These are phyloP conservation scores for Neophaeococcomyces mojaviensis DNA, from an alignment of 2,329 filamentous ascomycete species.

Conservation along the genomic window DNA sequence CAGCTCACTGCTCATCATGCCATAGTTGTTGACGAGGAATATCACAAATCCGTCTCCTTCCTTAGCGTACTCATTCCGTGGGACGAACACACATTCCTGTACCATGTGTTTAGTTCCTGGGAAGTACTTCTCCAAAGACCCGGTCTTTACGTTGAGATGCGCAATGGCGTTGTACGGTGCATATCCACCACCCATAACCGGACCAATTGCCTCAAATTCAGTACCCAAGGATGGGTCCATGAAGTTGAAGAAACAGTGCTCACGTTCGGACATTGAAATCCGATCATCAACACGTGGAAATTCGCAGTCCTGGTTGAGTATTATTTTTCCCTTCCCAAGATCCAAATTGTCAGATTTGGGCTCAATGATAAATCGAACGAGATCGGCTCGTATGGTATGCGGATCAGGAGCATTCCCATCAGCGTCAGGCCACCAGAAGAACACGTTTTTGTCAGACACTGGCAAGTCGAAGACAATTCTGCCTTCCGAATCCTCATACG, in stretches of 20 bases:
- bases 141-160: slow-evolving; percentile 35
- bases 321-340: slow-evolving; percentile 20
- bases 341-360: slow-evolving; percentile 21
- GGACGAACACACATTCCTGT: slow-evolving; percentile 24
- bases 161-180: slow-evolving; percentile 41
- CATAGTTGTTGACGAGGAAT: slow-evolving; percentile 22
- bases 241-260: slow-evolving; percentile 37
- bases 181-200: slow-evolving; percentile 25
- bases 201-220: slow-evolving; percentile 25
- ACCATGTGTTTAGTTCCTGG: slow-evolving; percentile 34
- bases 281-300: slow-evolving; percentile 46
- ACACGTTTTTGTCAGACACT: slow-evolving; percentile 34
- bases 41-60: slow-evolving; percentile 25
- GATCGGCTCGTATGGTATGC: slow-evolving; percentile 21
- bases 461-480: slow-evolving; percentile 31
- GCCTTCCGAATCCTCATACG: slow-evolving; percentile 28
- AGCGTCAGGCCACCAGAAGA: slow-evolving; percentile 37
- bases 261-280: slow-evolving; percentile 30
- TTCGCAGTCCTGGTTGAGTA: slow-evolving; percentile 35
- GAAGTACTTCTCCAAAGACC: slow-evolving; percentile 37
- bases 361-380: slow-evolving; percentile 25
- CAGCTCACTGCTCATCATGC: slow-evolving; percentile 21
- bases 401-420: slow-evolving; percentile 30
- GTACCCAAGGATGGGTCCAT: slow-evolving; percentile 36
- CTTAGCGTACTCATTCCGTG: background rate